These are phyloP conservation scores for Aureobasidium vineae DNA, from an alignment of 2,329 filamentous ascomycete genomes.

Conservation along the genomic window DNA sequence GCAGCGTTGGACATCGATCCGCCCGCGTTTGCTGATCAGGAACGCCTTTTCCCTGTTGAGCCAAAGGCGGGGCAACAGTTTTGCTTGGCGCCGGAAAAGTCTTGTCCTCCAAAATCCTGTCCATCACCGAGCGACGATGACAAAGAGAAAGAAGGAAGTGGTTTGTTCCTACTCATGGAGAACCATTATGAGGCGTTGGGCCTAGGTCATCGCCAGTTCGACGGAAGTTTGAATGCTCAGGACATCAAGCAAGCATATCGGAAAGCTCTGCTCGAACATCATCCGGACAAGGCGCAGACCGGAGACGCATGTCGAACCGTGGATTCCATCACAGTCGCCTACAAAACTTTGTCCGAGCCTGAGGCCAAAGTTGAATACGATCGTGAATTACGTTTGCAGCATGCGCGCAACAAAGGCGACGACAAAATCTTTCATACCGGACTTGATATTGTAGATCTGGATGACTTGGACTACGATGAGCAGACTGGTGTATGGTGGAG, in stretches of 20 bases:
- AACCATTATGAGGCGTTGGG: conserved; percentile 37
- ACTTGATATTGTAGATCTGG: conserved; percentile 58
- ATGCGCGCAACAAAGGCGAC: conserved; percentile 39
- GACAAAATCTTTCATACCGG: conserved; percentile 46
- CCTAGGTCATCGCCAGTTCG: conserved; percentile 31
- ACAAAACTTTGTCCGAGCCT: conserved; percentile 52
- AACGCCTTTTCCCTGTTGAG: conserved; percentile 12
- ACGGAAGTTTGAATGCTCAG: conserved; percentile 29
- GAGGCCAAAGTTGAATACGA: conserved; percentile 51
- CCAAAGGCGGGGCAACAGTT: conserved; percentile 21
- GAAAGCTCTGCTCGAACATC: conserved; percentile 55
- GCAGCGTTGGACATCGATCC: conserved; percentile 20
- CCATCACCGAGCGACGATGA: not conserved
- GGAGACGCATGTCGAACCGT: conserved; percentile 43
- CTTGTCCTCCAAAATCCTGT: conserved; percentile 5
- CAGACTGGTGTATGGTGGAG: conserved; percentile 49
- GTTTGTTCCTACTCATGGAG: conserved; percentile 23
- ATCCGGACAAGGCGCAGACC: conserved; percentile 55
- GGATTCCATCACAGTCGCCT: conserved; percentile 60
- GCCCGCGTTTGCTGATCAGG: conserved; percentile 15
- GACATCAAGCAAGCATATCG: conserved; percentile 57
- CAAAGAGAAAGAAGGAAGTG: conserved; percentile 1
- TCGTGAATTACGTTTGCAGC: conserved; percentile 40
- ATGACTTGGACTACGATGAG: conserved; percentile 51
- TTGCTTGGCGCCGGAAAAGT: conserved; percentile 21